These are phyloP conservation scores for Aspergillus wentii DNA, from an alignment of 495 filamentous ascomycete genomes.

Conservation along the genomic window DNA sequence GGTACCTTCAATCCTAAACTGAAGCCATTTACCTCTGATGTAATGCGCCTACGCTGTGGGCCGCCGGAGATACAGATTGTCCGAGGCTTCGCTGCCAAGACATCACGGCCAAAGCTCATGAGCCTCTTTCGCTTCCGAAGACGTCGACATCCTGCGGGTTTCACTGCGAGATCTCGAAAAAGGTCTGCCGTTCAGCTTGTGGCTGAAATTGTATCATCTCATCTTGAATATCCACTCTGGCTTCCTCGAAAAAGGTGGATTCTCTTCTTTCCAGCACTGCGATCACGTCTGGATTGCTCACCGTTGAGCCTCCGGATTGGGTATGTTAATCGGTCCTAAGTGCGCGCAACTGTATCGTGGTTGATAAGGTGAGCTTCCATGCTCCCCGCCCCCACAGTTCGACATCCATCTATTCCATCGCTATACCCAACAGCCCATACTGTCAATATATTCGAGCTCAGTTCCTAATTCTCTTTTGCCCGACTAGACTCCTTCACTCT, in stretches of 20 bases:
- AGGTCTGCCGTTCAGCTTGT: background rate
- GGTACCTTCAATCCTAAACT: too few relatives aligned
- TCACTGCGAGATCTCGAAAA: conserved; percentile 1
- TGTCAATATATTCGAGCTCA: background rate
- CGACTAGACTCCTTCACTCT: conserved; percentile 7
- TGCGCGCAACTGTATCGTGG: conserved; percentile 8
- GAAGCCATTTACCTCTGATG: too few relatives aligned
- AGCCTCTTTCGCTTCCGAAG: conserved; percentile 2
- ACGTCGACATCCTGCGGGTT: background rate
- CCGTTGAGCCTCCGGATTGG: conserved; percentile 10
- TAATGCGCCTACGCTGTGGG: background rate
- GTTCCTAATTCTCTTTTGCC: background rate
- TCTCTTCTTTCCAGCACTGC: too few relatives aligned
- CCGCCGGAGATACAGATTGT: conserved; percentile 9
- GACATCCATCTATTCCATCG: background rate
- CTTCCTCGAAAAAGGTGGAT: background rate
- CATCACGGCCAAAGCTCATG: conserved; percentile 25
- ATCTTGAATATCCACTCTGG: background rate
- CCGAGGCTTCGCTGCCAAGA: conserved; percentile 22
- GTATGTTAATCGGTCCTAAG: conserved; percentile 8
- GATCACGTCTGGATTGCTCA: background rate
- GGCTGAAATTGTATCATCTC: background rate
- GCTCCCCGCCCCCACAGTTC: conserved; percentile 2
- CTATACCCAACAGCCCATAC: background rate
- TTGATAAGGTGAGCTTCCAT: conserved; percentile 14